phyloP scores from a whole-genome alignment of 148 eudicot genomes.

The Vaccinium darrowii region DNA sequence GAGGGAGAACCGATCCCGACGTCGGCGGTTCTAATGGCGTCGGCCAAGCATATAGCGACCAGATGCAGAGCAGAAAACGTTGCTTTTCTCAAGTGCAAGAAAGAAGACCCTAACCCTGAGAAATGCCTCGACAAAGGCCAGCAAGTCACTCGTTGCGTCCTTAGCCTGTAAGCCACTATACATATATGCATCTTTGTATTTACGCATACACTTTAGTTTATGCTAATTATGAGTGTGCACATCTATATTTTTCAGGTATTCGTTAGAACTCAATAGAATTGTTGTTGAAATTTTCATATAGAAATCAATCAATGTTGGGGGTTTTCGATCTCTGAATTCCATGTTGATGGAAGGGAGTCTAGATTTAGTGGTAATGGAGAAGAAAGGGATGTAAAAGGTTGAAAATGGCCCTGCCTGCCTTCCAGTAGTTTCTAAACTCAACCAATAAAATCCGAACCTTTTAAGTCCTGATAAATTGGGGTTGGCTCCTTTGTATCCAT shows the following conservation, averaged over 20 bases:
- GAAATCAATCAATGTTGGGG: background rate
- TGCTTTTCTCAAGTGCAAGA: slow-evolving; percentile 78
- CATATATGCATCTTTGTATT: background rate
- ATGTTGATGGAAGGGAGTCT: background rate
- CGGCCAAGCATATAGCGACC: slow-evolving; percentile 66
- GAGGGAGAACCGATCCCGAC: slow-evolving; percentile 75
- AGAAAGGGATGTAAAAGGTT: background rate
- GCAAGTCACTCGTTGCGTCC: slow-evolving; percentile 84
- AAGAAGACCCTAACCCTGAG: slow-evolving; percentile 84
- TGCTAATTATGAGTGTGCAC: background rate
- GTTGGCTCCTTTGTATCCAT: no score
- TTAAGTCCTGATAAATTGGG: no score
- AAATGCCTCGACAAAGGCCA: slow-evolving; percentile 84
- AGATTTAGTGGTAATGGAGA: background rate
- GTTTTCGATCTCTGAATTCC: background rate
- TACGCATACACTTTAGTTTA: background rate
- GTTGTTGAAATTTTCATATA: background rate
- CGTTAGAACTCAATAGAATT: background rate
- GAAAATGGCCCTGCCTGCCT: background rate
- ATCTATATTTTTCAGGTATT: background rate
- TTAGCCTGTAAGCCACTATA: slow-evolving; percentile 52
- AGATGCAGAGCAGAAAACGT: slow-evolving; percentile 63
- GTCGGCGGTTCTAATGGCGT: slow-evolving; percentile 72
- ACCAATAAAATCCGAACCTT: no score
- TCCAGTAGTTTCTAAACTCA: no score